Evolutionary conservation across 805 yeast genomes (phyloP), one percentile per base, ranked within the genome.

Genomic region (Candida takata): DNA sequence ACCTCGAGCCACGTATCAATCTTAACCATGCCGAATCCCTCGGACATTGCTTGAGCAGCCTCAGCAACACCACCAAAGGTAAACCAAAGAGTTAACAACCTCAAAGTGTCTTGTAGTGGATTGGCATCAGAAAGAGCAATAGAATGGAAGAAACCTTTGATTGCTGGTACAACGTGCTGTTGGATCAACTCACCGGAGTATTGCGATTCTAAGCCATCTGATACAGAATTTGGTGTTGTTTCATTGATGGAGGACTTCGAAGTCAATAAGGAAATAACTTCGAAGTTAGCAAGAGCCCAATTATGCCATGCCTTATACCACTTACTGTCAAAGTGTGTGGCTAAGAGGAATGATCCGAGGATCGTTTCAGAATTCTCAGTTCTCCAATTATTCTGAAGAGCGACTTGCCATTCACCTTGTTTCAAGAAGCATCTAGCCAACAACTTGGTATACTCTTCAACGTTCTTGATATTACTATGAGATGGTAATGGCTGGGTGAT

Each of bases 241-340:
- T 59, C 55, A 35, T 55, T 54, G 16, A 56, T 51, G 6, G 59
- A 57, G 36, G 58, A 52, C 42, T 55, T 41, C 25, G 65, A 53
- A 1, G 67, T 60, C 19, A 69, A 62, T 19, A 81, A 67, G 0
- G 95, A 82, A 15, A 90, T 82, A 1, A 90, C 97, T 55, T 92
- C 97, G 55, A 88, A 92, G 58, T 94, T 92, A 1, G 97, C 97
- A 53, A 94, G 67, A 0, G 98, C 98, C 99, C 99, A 92, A 54
- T 87, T 90, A 57, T 92, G 99, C 98, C 98, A 94, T 13, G 97
- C 98, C 54, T 94, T 92, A 53, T 92, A 92, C 96, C 98, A 92
- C 17, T 74, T 72, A 24, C 74, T 69, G 55, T 92, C 97, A 58
- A 92, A 90, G 55, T 88, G 96, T 0, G 98, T 90, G 0, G 98